Evolutionary conservation across 768 basidiomycete genomes (phyloP).

Genomic region (Termitomyces sp.): DNA sequence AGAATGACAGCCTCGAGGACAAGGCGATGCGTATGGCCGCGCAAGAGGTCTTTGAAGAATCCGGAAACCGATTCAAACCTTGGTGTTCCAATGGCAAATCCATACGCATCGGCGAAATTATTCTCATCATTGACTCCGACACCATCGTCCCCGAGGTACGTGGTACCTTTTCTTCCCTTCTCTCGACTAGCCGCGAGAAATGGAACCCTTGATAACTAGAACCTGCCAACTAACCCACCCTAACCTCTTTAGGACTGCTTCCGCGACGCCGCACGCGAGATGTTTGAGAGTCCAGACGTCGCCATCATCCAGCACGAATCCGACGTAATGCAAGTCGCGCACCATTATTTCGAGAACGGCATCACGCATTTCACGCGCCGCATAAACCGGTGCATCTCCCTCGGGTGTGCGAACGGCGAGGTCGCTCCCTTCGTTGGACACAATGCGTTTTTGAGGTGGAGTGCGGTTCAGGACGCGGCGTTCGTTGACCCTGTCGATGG

Average conservation of each 20-base stretch:
- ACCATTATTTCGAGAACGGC: constrained; percentile 89
- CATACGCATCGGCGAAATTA: constrained; percentile 71
- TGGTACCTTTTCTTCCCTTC: background rate
- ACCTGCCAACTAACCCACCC: background rate
- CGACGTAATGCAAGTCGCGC: constrained; percentile 84
- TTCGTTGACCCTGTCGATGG: constrained; percentile 63
- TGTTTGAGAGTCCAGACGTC: constrained; percentile 71
- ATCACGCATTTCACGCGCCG: constrained; percentile 88
- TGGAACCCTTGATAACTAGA: background rate
- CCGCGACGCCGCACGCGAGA: constrained; percentile 83
- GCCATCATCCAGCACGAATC: constrained; percentile 90
- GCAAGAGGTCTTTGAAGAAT: constrained; percentile 66
- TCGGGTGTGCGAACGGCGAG: constrained; percentile 76
- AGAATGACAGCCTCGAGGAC: constrained; percentile 60
- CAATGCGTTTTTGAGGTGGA: constrained; percentile 86
- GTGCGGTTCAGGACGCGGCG: constrained; percentile 80
- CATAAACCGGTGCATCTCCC: constrained; percentile 78
- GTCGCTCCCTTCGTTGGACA: constrained; percentile 83
- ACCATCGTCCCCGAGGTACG: constrained; percentile 66
- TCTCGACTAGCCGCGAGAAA: background rate
- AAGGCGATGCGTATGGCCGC: constrained; percentile 67
- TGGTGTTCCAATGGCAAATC: constrained; percentile 75
- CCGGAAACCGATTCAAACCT: constrained; percentile 47
- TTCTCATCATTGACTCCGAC: constrained; percentile 80
- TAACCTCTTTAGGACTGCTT: constrained; percentile 61